Evolutionary conservation across 140 eudicot species (phyloP).

Genomic region (Stevia rebaudiana): DNA sequence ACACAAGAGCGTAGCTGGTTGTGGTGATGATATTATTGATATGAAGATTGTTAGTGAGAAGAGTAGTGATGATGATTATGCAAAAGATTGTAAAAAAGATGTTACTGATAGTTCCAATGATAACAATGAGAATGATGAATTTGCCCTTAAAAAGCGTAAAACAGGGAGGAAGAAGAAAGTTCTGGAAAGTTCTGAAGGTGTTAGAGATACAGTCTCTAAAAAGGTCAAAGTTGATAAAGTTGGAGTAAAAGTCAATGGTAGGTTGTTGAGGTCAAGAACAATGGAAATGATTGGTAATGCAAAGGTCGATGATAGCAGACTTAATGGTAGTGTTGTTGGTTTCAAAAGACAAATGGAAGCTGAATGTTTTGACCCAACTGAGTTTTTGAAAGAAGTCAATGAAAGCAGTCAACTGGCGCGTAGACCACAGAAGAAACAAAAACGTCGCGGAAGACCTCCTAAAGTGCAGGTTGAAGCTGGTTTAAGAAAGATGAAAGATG

Average conservation of each 20-base stretch:
- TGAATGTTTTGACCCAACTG: constrained; percentile 30
- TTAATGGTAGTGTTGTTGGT: constrained; percentile 26
- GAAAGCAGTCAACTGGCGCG: background rate
- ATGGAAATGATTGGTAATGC: constrained; percentile 20
- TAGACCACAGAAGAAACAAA: constrained; percentile 27
- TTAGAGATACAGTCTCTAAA: constrained; percentile 3
- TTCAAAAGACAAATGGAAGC: constrained; percentile 31
- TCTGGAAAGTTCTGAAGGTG: constrained; percentile 26
- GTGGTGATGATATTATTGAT: background rate
- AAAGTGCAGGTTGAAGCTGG: constrained; percentile 7
- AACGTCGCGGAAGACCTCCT: constrained; percentile 39
- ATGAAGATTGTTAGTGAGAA: background rate
- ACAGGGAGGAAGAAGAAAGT: constrained; percentile 54
- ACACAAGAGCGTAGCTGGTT: background rate
- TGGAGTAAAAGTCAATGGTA: constrained; percentile 19
- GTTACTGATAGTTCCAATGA: background rate
- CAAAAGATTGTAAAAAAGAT: background rate
- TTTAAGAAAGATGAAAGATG: constrained; percentile 6
- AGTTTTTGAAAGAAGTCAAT: constrained; percentile 11
- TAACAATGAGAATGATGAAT: constrained; percentile 1
- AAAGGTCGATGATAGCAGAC: constrained; percentile 27
- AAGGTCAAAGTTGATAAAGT: constrained; percentile 23
- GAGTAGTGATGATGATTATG: background rate
- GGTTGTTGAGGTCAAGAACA: constrained; percentile 60
- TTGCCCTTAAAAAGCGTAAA: background rate